A percentile compares a stretch with the other conserved stretches of the same genome.
Conservation (phyloP, 176 grass and related monocot species). For the Olyra latifolia region DNA sequence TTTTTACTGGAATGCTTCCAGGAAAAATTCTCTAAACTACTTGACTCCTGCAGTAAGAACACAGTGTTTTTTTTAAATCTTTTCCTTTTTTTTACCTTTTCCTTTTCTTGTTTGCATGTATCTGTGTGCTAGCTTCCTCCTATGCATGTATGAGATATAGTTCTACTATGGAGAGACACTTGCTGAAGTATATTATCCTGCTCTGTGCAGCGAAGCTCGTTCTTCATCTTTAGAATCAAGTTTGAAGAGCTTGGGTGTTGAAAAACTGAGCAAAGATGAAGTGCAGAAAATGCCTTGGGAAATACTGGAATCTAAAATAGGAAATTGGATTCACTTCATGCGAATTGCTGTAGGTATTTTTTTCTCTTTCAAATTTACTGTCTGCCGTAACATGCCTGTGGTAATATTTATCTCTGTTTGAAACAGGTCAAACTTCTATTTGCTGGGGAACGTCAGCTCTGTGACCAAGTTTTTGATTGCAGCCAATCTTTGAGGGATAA, state of each 20-base stretch:
- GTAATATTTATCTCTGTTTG: slow-evolving; percentile 39
- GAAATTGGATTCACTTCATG: slow-evolving; percentile 98
- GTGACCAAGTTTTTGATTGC: slow-evolving; percentile 92
- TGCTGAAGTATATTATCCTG: slow-evolving; percentile 31
- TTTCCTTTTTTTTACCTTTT: neutral
- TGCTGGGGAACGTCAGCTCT: slow-evolving; percentile 79
- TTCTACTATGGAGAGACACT: neutral
- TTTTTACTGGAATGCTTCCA: neutral
- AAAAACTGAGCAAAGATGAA: slow-evolving; percentile 97
- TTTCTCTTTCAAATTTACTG: neutral
- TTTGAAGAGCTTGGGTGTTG: slow-evolving; percentile 86
- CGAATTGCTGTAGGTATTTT: slow-evolving; percentile 76
- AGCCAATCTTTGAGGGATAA: slow-evolving; percentile 79
- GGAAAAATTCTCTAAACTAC: neutral
- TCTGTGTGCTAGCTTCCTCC: neutral
- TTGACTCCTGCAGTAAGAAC: neutral
- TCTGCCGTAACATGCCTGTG: slow-evolving; percentile 6
- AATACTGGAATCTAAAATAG: slow-evolving; percentile 86
- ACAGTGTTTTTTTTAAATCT: neutral
- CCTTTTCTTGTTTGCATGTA: neutral
- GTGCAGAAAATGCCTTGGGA: slow-evolving; percentile 99
- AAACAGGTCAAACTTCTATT: slow-evolving; percentile 96
- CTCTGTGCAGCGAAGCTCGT: slow-evolving; percentile 66
- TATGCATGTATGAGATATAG: neutral
- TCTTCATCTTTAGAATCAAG: slow-evolving; percentile 84